phyloP scores from a whole-genome alignment of 495 filamentous ascomycete genomes.

The Aspergillus mulundensis region DNA sequence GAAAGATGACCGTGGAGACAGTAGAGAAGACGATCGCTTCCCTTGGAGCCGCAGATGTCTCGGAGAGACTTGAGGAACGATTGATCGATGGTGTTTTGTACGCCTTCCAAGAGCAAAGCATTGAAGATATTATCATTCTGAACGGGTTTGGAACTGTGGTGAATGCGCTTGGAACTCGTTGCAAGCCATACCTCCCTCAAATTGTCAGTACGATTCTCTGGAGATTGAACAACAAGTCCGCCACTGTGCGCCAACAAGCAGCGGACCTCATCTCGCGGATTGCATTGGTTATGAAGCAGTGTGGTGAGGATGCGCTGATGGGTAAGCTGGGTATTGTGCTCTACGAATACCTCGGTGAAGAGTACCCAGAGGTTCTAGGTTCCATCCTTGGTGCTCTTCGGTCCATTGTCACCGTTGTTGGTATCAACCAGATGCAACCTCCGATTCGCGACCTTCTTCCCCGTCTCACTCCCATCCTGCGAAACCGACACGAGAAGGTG shows the following conservation, averaged over 20 bases:
- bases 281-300: constrained; percentile 98
- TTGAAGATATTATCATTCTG: constrained; percentile 92
- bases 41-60: constrained; percentile 89
- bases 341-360: constrained; percentile 98
- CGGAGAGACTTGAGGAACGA: constrained; percentile 84
- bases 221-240: constrained; percentile 94
- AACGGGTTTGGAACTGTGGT: constrained; percentile 99
- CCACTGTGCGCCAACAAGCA: constrained; percentile 93
- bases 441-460: constrained; percentile 97
- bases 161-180: constrained; percentile 87
- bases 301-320: constrained; percentile 92
- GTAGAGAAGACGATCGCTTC: constrained; percentile 92
- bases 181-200: constrained; percentile 94
- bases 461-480: constrained; percentile 90
- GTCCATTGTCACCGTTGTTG: constrained; percentile 96
- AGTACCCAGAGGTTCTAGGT: constrained; percentile 96
- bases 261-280: constrained; percentile 96
- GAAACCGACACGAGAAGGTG: constrained; percentile 98
- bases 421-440: constrained; percentile 97
- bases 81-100: constrained; percentile 95
- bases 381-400: constrained; percentile 94
- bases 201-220: constrained; percentile 96
- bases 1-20: constrained; percentile 98
- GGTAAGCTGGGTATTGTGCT: constrained; percentile 94
- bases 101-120: constrained; percentile 97